phyloP scores from a whole-genome alignment of 495 filamentous ascomycete species.

The Jackrogersella multiformis region DNA sequence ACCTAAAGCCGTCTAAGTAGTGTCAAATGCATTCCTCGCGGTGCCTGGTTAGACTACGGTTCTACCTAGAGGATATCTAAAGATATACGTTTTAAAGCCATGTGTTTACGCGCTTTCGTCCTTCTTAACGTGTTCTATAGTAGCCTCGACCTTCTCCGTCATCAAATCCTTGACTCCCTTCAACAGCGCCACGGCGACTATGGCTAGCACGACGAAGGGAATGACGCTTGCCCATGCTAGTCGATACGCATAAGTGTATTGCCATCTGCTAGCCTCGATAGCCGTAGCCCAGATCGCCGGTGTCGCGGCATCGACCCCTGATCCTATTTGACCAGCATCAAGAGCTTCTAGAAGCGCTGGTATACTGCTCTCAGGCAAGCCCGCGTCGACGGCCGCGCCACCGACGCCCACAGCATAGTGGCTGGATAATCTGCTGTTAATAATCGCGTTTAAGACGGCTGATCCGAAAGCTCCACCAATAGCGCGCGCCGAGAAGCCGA shows the following conservation, averaged over 20 bases:
- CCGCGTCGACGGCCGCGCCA: slow-evolving; percentile 51
- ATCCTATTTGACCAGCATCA: slow-evolving; percentile 43
- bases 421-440: slow-evolving; percentile 56
- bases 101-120: background rate
- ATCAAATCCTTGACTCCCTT: slow-evolving; percentile 62
- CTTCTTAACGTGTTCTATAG: slow-evolving; percentile 48
- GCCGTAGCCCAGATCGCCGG: slow-evolving; percentile 50
- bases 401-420: slow-evolving; percentile 51
- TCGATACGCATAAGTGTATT: slow-evolving; percentile 57
- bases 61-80: background rate
- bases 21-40: background rate
- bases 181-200: slow-evolving; percentile 55
- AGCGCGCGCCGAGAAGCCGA: slow-evolving; percentile 63
- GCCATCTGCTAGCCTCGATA: slow-evolving; percentile 49
- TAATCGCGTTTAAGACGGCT: slow-evolving; percentile 63
- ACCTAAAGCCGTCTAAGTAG: background rate
- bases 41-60: background rate
- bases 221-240: slow-evolving; percentile 63
- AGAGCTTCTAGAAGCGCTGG: slow-evolving; percentile 49
- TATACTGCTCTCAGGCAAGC: slow-evolving; percentile 52
- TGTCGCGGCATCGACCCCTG: slow-evolving; percentile 49
- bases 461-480: slow-evolving; percentile 65
- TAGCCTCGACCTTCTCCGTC: slow-evolving; percentile 62
- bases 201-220: slow-evolving; percentile 62
- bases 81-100: background rate